Base-by-base conservation (phyloP, 345 rosid genomes). In the Ceriops decandra region DNA sequence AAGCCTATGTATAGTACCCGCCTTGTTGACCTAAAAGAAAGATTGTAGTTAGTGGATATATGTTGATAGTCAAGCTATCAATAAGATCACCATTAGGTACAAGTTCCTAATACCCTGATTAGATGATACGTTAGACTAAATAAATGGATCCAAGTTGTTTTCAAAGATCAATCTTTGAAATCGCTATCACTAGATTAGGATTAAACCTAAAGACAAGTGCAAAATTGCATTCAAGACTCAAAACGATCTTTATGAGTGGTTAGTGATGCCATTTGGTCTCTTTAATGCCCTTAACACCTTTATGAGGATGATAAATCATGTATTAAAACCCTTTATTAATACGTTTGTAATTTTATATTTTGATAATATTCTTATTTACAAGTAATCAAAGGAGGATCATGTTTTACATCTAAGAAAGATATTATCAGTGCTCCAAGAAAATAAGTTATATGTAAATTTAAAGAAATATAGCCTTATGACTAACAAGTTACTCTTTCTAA, bases 311-410 rank as follows among this genome's bases (percentile, higher is more conserved):
- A 72, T 64, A 38, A 64, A 19, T 1, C 33, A 56, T 4, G n/a
- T 64, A 0, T 20, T 71, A 1, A 30, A 35, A 24, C 27, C 31
- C 0, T 71, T 71, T 15, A 5, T 71, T 0, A 20, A 57, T 0
- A 63, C 24, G 8, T 63, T 71, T 63, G 0, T 63, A 0, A 30
- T 54, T 0, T 54, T 71, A 5, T 54, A 72, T 3, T 65, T 62
- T 62, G 51, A 62, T 62, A 26, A 35, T 35, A 62, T 35, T 6
- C 26, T 62, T 32, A 38, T 62, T 1, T 62, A 32, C 35, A 33
- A 22, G 7, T 9, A 21, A 6, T 17, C 27, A 20, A 20, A 1
- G 27, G 16, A 32, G 6, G 49, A 33, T 28, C 51, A 38, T 35
- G 1, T 7, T 6, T 7, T n/a, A 62, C 15, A 62, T 2, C 1